Evolutionary conservation across 129 eudicot species (phyloP).

Genomic region (Deinandra increscens): DNA sequence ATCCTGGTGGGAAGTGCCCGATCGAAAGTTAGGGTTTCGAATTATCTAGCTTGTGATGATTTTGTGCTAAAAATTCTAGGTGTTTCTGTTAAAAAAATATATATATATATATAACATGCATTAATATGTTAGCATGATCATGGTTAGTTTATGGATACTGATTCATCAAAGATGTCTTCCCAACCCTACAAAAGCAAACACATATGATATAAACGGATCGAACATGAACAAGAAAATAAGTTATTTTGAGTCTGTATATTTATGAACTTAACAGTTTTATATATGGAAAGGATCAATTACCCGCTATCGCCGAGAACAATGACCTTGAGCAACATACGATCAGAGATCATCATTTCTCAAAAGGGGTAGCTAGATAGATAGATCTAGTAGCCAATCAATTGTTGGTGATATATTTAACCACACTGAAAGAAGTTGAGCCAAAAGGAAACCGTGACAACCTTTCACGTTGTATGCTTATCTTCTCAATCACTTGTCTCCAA

Average conservation of each 20-base stretch:
- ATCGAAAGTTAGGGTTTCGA: too few species aligned
- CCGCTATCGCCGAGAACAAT: slow-evolving; percentile 86
- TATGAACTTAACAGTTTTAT: too few species aligned
- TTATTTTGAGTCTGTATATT: too few species aligned
- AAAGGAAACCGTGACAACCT: slow-evolving; percentile 16
- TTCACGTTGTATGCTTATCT: slow-evolving; percentile 11
- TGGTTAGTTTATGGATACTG: slow-evolving; percentile 50
- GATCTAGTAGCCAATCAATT: neutral
- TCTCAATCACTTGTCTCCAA: slow-evolving; percentile 8
- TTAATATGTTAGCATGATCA: neutral
- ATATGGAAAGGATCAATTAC: slow-evolving; percentile 23
- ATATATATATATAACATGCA: too few species aligned
- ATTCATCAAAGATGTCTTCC: slow-evolving; percentile 67
- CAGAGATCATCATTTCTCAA: slow-evolving; percentile 40
- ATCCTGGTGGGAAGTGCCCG: too few species aligned
- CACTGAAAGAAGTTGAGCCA: neutral
- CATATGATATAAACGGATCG: too few species aligned
- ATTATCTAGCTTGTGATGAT: too few species aligned
- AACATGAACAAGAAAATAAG: neutral
- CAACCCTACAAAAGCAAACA: slow-evolving; percentile 48
- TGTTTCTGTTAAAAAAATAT: neutral
- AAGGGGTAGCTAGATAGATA: neutral
- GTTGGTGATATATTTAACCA: neutral
- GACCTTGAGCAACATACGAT: slow-evolving; percentile 79
- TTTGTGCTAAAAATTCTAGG: too few species aligned